Conservation (phyloP, 2,329 filamentous ascomycete species). For the Exophiala dermatitidis region DNA sequence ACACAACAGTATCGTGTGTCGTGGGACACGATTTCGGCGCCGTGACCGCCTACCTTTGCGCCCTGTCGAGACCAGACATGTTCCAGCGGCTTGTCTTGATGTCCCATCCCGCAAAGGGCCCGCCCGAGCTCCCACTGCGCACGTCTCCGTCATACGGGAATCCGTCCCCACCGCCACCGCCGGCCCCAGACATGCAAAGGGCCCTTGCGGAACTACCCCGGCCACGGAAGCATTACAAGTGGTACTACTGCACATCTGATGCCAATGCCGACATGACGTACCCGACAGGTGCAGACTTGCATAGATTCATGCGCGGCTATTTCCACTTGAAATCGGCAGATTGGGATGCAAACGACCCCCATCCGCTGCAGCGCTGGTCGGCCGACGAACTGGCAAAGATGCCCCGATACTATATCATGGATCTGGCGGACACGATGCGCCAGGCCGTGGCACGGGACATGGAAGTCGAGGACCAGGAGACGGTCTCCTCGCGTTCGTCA, state of each 20-base stretch:
- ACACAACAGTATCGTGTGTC: conserved; percentile 51
- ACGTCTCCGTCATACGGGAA: conserved; percentile 32
- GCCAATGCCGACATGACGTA: conserved; percentile 35
- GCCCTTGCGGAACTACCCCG: conserved; percentile 39
- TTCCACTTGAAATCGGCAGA: conserved; percentile 61
- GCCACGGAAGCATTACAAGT: conserved; percentile 64
- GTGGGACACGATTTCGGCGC: conserved; percentile 63
- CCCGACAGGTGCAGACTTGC: conserved; percentile 43
- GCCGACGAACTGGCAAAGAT: conserved; percentile 52
- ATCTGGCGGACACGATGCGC: conserved; percentile 51
- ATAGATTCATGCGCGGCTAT: conserved; percentile 58
- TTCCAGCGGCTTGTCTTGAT: conserved; percentile 57
- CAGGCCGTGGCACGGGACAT: conserved; percentile 51
- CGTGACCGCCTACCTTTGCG: conserved; percentile 52
- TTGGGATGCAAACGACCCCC: conserved; percentile 50
- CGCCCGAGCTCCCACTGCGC: conserved; percentile 43
- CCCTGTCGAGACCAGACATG: conserved; percentile 57
- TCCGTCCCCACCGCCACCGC: conserved; percentile 4
- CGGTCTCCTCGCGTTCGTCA: conserved; percentile 14
- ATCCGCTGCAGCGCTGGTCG: conserved; percentile 49
- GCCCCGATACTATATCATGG: conserved; percentile 65
- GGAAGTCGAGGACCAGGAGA: conserved; percentile 42
- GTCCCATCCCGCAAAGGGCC: conserved; percentile 57
- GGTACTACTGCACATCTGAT: conserved; percentile 42
- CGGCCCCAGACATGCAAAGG: conserved; percentile 24